Evolutionary conservation across 2,329 filamentous ascomycete species (phyloP).

Genomic region (Harringtonia aguacate): DNA sequence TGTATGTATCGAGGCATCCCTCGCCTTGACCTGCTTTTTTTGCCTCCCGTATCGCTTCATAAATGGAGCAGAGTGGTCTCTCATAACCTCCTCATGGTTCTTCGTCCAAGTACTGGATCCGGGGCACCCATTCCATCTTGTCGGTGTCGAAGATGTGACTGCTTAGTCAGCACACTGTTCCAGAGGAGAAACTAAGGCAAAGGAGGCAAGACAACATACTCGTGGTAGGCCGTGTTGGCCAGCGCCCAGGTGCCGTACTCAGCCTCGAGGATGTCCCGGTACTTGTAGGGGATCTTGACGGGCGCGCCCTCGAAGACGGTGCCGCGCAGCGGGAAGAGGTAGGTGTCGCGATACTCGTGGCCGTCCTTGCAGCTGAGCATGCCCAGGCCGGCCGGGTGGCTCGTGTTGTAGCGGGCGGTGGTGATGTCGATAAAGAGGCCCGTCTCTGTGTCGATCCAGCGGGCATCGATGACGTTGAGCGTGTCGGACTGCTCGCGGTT

Average conservation of each 20-base stretch:
- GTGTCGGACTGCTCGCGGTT: conserved; percentile 25
- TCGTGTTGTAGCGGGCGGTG: conserved; percentile 35
- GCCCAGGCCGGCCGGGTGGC: conserved; percentile 29
- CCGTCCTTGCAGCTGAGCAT: conserved; percentile 40
- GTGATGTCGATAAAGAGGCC: conserved; percentile 42
- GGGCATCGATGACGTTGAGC: conserved; percentile 34
- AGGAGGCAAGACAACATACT: conserved; percentile 23
- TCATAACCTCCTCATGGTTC: too few relatives aligned
- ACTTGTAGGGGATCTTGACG: conserved; percentile 55
- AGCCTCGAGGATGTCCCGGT: conserved; percentile 44
- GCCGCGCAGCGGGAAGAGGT: conserved; percentile 59
- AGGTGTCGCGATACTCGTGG: conserved; percentile 40
- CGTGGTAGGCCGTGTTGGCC: conserved; percentile 37
- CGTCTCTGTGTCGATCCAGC: conserved; percentile 36
- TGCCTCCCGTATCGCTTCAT: too few relatives aligned
- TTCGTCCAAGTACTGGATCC: neutral
- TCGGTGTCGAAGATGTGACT: conserved; percentile 12
- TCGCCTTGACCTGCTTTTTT: too few relatives aligned
- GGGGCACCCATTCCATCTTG: conserved; percentile 12
- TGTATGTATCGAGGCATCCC: too few relatives aligned
- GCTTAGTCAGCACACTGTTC: neutral
- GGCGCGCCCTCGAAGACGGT: conserved; percentile 57
- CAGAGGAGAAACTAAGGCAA: neutral
- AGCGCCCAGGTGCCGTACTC: conserved; percentile 47
- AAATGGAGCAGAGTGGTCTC: too few relatives aligned